Evolutionary conservation across 2,329 filamentous ascomycete genomes (phyloP), one percentile per base, ranked within the genome.

Genomic region (Xylaria sp.): DNA sequence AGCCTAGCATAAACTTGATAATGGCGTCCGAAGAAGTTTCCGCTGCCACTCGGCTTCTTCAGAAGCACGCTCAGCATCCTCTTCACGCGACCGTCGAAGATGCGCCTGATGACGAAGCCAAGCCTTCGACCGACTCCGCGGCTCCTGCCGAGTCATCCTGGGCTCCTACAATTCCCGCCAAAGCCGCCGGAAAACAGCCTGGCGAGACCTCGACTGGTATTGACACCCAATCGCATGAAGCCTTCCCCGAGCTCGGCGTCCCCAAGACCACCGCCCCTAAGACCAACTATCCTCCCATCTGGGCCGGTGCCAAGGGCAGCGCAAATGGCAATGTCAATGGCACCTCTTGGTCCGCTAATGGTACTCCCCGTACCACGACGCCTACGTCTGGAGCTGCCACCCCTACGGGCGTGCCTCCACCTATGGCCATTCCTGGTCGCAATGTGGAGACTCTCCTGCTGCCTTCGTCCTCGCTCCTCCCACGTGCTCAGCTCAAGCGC

Each of bases 211-310:
- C 81, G 37, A 81, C 82, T 51, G 75, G 85, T 61, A 83, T 98
- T 70, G 93, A 98, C 80, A 94, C 93, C 23, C 88, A 93, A 77
- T 97, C 93, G 21, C 92, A 97, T 78, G 94, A 98, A 81, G 85
- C 93, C 68, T 99, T 99, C 86, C 96, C 96, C n/a, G 91, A 94
- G 75, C 88, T 99, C 55, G 95, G 94, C 71, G 87, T 83, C 25
- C 81, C 85, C 66, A 90, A 89, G 80, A 94, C 94, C 81, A 62
- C 74, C 48, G 84, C 89, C 40, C 81, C 82, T 21, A 81, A 87
- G 71, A 85, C 89, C 66, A 87, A 88, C 73, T 86, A 89, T 68
- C 86, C 91, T 55, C 89, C 91, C 54, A 90, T 92, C 74, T 98
- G 95, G 94, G 92, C 92, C 71, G 88, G 85, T 64, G 82, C 82